Evolutionary conservation across 176 grass and related monocot species (phyloP), one percentile per base, ranked within the genome.

Genomic region (Avena eriantha): DNA sequence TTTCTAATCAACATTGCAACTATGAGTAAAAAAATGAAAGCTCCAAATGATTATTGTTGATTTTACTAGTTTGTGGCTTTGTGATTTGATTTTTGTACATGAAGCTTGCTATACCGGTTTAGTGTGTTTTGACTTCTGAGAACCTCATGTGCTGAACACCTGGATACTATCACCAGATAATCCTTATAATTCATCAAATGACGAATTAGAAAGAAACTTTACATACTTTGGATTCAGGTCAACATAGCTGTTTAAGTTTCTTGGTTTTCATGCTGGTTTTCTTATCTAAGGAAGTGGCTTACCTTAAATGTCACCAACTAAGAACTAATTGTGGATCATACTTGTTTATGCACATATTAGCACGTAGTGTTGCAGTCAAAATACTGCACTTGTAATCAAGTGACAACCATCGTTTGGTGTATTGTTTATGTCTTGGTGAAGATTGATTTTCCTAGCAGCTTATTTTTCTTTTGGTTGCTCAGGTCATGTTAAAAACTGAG

Each of bases 401-500:
- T 53, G 48, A 45, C 58, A 31, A 45, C 56, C 1, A 6, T 2
- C 13, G 7, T 7, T 23, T 19, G 13, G n/a, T 74, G 16, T 63
- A 19, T 12, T 60, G 21, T 69, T 15, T 57, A 58, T 86, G 29
- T 49, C 39, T 80, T 63, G 2, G 24, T 83, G 74, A 76, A 73
- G 73, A 35, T 84, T 79, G n/a, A 50, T 85, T 14, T 77, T 33
- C 21, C 22, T 90, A 76, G 76, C 77, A 82, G 77, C 90, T 95
- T 95, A 94, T 92, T 76, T 26, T 83, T 90, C 92, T 74, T 90
- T 80, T 89, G 88, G 56, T 56, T 91, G 83, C 60, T 89, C 92
- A 94, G 89, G 92, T 96, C 87, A 71, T 88, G 85, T 88, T 96
- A 93, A 93, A 92, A 84, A 90, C 82, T 92, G 91, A 91, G 83